These are phyloP conservation scores for Chlorencoelia australis DNA, from an alignment of 2,329 filamentous ascomycete species.

Conservation along the genomic window DNA sequence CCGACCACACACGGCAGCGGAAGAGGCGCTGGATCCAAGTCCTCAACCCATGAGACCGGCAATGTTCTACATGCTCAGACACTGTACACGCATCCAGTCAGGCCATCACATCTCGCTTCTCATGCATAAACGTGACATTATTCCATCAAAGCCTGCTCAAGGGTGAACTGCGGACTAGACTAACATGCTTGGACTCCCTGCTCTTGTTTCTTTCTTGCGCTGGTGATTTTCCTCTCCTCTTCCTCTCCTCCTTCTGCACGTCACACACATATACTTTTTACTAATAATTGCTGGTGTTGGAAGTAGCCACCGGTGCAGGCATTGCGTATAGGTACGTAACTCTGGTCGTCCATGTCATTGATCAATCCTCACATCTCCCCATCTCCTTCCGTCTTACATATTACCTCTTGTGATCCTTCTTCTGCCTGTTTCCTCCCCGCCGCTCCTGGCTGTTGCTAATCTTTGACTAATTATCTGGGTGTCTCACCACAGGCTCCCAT, in stretches of 20 bases:
- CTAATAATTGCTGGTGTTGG: conserved; percentile 18
- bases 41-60: conserved; percentile 15
- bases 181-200: conserved; percentile 1
- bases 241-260: conserved; percentile 9
- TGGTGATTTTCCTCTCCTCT: conserved; percentile 6
- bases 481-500: conserved; percentile 1
- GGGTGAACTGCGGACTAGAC: neutral
- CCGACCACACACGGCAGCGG: conserved; percentile 9
- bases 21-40: conserved; percentile 10
- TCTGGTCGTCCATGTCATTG: neutral
- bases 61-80: conserved; percentile 16
- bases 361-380: neutral
- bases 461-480: neutral
- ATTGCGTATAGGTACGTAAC: conserved; percentile 27
- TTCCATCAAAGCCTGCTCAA: neutral
- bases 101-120: conserved; percentile 6
- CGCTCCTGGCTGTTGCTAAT: too few species aligned
- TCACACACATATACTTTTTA: conserved; percentile 12
- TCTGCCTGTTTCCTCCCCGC: neutral
- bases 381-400: conserved; percentile 8
- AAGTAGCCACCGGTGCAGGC: conserved; percentile 26
- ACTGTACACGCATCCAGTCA: conserved; percentile 10
- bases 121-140: conserved; percentile 12
- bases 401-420: conserved; percentile 11
- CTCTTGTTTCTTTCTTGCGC: conserved; percentile 7